Conservation (phyloP, 2,329 filamentous ascomycete genomes). For the Pleomassaria siparia region DNA sequence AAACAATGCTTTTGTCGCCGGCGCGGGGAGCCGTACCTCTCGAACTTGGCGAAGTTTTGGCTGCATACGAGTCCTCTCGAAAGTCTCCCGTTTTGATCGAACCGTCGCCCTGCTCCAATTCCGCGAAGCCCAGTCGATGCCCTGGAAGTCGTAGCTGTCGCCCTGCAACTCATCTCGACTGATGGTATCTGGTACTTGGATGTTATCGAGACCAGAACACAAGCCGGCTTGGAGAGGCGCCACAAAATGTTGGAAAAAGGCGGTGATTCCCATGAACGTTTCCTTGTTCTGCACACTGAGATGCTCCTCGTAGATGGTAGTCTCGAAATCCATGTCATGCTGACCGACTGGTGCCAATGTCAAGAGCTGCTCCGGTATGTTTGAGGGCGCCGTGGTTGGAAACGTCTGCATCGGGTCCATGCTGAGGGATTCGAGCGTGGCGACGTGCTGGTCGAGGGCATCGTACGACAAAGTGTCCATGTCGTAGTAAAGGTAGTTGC, state of each 20-base stretch:
- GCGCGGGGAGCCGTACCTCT: conserved; percentile 15
- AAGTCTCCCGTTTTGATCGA: conserved; percentile 25
- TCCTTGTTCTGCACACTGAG: conserved; percentile 31
- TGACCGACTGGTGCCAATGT: conserved; percentile 3
- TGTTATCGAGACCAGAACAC: conserved; percentile 24
- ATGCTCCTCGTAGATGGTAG: conserved; percentile 28
- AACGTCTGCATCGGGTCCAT: conserved; percentile 10
- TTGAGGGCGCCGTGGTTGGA: background rate
- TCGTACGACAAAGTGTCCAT: conserved; percentile 2
- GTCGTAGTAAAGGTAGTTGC: conserved; percentile 3
- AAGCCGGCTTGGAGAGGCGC: conserved; percentile 16
- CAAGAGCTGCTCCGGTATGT: conserved; percentile 3
- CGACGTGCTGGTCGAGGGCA: conserved; percentile 12
- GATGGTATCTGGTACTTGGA: conserved; percentile 29
- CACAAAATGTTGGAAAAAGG: conserved; percentile 28
- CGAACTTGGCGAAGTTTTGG: conserved; percentile 18
- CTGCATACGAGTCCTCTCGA: conserved; percentile 24
- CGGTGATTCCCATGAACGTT: conserved; percentile 30
- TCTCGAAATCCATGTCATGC: conserved; percentile 23
- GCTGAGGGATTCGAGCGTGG: conserved; percentile 14
- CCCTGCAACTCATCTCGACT: conserved; percentile 34
- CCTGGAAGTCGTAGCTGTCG: conserved; percentile 41
- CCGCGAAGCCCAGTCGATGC: conserved; percentile 40
- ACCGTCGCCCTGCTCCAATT: conserved; percentile 29
- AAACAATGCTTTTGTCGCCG: background rate